Conservation (phyloP, 225 moss, liverwort and hornwort genomes). For the Ulota crispa region DNA sequence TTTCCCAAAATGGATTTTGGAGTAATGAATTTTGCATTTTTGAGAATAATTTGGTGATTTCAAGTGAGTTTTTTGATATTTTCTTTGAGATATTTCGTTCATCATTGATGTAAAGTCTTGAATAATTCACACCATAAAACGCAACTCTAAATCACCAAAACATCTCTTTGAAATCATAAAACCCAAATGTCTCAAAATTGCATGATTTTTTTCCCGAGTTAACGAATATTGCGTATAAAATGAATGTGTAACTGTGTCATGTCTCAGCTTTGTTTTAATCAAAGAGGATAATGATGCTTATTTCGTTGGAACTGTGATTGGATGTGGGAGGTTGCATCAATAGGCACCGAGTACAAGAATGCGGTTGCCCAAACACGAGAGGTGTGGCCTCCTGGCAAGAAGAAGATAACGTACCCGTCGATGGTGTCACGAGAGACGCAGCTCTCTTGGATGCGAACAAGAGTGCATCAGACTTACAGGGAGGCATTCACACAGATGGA, state of each 20-base stretch:
- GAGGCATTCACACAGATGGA: constrained; percentile 92
- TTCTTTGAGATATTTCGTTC: too few relatives aligned
- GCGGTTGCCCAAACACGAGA: constrained; percentile 50
- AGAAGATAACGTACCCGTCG: constrained; percentile 27
- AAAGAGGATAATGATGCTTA: neutral
- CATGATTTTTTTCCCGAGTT: too few relatives aligned
- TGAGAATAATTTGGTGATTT: too few relatives aligned
- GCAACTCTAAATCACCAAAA: too few relatives aligned
- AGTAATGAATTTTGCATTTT: too few relatives aligned
- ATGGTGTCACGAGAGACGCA: constrained; percentile 70
- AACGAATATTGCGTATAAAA: too few relatives aligned
- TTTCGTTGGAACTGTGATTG: constrained; percentile 10
- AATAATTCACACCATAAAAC: too few relatives aligned
- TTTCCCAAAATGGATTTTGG: too few relatives aligned
- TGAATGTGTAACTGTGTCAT: neutral
- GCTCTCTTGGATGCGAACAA: constrained; percentile 52
- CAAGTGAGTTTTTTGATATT: too few relatives aligned
- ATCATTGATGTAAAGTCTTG: too few relatives aligned
- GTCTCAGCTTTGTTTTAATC: neutral
- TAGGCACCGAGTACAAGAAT: constrained; percentile 38
- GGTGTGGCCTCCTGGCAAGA: constrained; percentile 39
- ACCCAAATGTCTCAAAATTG: too few relatives aligned
- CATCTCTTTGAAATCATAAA: too few relatives aligned
- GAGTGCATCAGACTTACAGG: constrained; percentile 59
- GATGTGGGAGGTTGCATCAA: constrained; percentile 18